Conservation (phyloP, 371 early-diverging fungal species). For the Fennellomyces sp. region DNA sequence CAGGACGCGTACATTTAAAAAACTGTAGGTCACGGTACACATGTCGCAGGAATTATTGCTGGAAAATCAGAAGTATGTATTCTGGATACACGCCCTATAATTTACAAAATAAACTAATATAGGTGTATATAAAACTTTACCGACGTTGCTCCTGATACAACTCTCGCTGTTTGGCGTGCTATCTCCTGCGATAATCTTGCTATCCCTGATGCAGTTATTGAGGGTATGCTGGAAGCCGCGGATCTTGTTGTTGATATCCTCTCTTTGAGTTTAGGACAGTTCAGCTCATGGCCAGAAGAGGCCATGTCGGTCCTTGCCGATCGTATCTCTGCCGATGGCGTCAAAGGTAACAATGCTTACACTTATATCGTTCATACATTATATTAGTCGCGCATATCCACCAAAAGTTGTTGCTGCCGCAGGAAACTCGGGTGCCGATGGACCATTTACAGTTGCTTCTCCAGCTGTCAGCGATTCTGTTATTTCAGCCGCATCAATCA, state of each 20-base stretch:
- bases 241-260: conserved; percentile 20
- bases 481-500: conserved; percentile 65
- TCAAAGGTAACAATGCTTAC: conserved; percentile 20
- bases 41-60: too few relatives aligned
- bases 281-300: conserved; percentile 35
- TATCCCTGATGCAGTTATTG: too few relatives aligned
- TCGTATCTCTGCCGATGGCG: conserved; percentile 16
- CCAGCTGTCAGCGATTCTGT: conserved; percentile 49
- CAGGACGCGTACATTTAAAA: too few relatives aligned
- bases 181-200: too few relatives aligned
- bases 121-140: too few relatives aligned
- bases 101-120: too few relatives aligned
- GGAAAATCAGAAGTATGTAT: too few relatives aligned
- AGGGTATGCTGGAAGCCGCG: conserved; percentile 36
- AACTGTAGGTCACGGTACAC: too few relatives aligned
- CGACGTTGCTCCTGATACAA: too few relatives aligned
- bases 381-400: not conserved
- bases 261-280: conserved; percentile 21
- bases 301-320: conserved; percentile 39
- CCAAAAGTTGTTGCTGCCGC: conserved; percentile 54
- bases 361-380: too few relatives aligned
- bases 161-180: too few relatives aligned
- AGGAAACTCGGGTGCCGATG: conserved; percentile 59
- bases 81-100: too few relatives aligned
- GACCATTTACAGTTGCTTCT: conserved; percentile 40